These are phyloP conservation scores for Margaritispora aquatica DNA, from an alignment of 495 filamentous ascomycete species.

Conservation along the genomic window DNA sequence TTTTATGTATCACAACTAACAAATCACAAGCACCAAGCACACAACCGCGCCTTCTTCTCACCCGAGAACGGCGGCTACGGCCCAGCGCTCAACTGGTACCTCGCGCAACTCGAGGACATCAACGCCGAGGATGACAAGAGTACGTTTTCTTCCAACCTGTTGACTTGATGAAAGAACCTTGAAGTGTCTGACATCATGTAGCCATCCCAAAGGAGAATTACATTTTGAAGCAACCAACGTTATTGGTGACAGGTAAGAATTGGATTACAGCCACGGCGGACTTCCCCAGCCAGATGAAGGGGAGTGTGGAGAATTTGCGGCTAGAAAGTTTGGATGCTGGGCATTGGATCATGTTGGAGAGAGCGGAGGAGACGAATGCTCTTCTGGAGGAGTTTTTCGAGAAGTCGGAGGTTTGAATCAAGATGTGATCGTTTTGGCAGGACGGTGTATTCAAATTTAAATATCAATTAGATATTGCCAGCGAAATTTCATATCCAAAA, in stretches of 20 bases:
- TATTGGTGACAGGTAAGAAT: constrained; percentile 8
- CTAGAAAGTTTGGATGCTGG: constrained; percentile 11
- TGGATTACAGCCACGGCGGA: constrained; percentile 1
- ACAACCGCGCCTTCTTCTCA: constrained; percentile 8
- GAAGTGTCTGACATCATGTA: not conserved
- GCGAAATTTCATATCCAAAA: too few relatives aligned
- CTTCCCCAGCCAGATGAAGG: constrained; percentile 9
- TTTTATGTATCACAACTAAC: not conserved
- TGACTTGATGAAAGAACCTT: not conserved
- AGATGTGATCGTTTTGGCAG: too few relatives aligned
- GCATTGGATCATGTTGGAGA: constrained; percentile 23
- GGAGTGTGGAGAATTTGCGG: not conserved
- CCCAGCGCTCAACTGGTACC: constrained; percentile 24
- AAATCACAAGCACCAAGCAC: constrained; percentile 1
- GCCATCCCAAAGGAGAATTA: constrained; percentile 7
- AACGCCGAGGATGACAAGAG: constrained; percentile 10
- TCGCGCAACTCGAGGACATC: constrained; percentile 6
- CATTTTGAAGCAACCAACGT: not conserved
- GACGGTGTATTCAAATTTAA: too few relatives aligned
- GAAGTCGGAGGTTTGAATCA: too few relatives aligned
- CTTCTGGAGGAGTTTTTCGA: constrained; percentile 17
- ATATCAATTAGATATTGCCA: too few relatives aligned
- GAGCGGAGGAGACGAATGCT: constrained; percentile 8
- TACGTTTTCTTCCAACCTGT: not conserved
- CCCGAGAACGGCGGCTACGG: constrained; percentile 14